Percentiles rank a stretch among this genome's conserved stretches.
These are phyloP conservation scores for Gastrolobium villosum DNA, from an alignment of 306 rosid genomes.

Conservation along the genomic window DNA sequence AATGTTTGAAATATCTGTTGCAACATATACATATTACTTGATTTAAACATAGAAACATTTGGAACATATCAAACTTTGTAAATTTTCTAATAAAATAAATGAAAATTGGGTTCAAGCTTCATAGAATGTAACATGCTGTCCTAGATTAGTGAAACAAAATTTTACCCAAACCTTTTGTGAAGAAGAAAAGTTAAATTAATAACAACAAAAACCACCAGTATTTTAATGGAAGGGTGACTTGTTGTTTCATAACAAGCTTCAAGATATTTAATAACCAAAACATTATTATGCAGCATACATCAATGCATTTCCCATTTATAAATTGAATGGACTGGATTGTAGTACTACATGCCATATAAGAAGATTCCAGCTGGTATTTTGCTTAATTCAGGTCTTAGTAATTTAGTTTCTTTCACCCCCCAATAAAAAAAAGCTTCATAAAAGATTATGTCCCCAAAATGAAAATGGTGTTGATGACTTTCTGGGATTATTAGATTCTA, in stretches of 20 bases:
- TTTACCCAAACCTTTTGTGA: not conserved
- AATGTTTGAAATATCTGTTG: constrained; percentile 65
- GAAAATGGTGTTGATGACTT: not conserved
- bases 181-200: not conserved
- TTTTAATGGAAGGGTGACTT: constrained; percentile 12
- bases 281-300: not conserved
- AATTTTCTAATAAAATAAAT: not conserved
- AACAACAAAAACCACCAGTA: not conserved
- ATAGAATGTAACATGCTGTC: not conserved
- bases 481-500: not conserved
- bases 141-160: not conserved
- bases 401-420: not conserved
- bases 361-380: constrained; percentile 8
- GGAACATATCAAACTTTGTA: not conserved
- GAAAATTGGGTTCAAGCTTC: not conserved
- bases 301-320: not conserved
- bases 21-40: constrained; percentile 12
- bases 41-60: constrained; percentile 20
- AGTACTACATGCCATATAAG: constrained; percentile 4
- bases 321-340: not conserved
- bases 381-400: not conserved
- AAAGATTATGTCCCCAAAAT: not conserved
- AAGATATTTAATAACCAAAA: constrained; percentile 1
- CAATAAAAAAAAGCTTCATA: not conserved
- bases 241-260: not conserved